Base-by-base conservation (phyloP, 2,329 filamentous ascomycete species). In the Cladosporium oxysporum region DNA sequence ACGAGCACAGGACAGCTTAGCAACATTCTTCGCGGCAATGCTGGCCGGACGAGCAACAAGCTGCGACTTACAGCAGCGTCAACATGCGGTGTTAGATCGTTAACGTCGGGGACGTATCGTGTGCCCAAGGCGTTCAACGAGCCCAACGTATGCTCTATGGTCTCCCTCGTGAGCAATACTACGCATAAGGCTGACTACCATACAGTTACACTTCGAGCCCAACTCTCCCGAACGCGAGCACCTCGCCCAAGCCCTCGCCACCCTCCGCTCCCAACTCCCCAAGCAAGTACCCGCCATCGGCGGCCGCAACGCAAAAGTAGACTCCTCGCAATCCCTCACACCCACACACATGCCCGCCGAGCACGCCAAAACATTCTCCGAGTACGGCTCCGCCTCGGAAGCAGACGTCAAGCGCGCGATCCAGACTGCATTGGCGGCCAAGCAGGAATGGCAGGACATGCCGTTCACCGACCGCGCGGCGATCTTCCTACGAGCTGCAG, bases 401-500 rank as follows among this genome's bases (percentile, higher is more conserved):
- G 83, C 87, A 70, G 89, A 98, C 74, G 91, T 98, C 71, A 84
- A 87, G 69, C 83, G 83, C 44, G 92, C 94, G 63, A 97, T 98
- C 74, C 87, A 92, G 31, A 87, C 91, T 44, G 94, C 94, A 29
- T 86, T 98, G 50, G 87, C 86, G n/a, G 93, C 93, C 58, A 95
- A 96, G 82, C 84, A 88, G 64, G 86, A 88, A 35, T 99, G 95
- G 94, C 93, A 94, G 75, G 84, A 86, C 5, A 84, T 96, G 21
- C 91, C 94, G 16, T 98, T 98, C 76, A 88, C 91, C 58, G 94
- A 98, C 80, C 88, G 94, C 64, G 94, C 94, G 14, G 91, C 93
- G 65, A 86, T 99, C 76, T 98, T 98, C 83, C 87, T 98, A 75
- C 97, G 97, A 85, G 94, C 95, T 3, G 94, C 94, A 37, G 93